Evolutionary conservation across 352 stramenopile genomes (phyloP).

Genomic region (Blastocystis sp.): DNA sequence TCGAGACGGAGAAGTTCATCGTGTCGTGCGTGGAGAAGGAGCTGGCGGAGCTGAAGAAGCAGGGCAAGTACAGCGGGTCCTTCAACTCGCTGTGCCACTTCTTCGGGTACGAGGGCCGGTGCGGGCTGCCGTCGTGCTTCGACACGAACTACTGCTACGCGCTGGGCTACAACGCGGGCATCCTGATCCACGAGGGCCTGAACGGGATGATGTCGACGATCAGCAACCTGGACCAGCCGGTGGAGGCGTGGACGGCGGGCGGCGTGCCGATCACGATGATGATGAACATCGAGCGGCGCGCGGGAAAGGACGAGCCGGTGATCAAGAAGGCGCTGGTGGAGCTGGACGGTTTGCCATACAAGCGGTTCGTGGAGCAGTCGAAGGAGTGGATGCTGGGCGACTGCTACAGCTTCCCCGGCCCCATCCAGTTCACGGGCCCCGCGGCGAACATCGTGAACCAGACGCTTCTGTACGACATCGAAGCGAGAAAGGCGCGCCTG

Average conservation of each 20-base stretch:
- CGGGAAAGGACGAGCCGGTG: slow-evolving; percentile 35
- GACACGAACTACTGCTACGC: slow-evolving; percentile 74
- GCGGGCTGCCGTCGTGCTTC: slow-evolving; percentile 73
- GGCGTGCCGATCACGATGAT: slow-evolving; percentile 69
- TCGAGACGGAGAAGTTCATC: slow-evolving; percentile 74
- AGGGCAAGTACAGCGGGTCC: slow-evolving; percentile 73
- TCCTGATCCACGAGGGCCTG: slow-evolving; percentile 71
- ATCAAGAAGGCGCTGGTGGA: slow-evolving; percentile 56
- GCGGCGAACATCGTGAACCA: slow-evolving; percentile 68
- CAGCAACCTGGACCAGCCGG: slow-evolving; percentile 70
- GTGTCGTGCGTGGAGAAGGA: slow-evolving; percentile 73
- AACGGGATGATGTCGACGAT: slow-evolving; percentile 73
- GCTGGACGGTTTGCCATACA: slow-evolving; percentile 66
- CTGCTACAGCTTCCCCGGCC: slow-evolving; percentile 70
- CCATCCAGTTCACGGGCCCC: slow-evolving; percentile 74
- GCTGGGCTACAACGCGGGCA: slow-evolving; percentile 72
- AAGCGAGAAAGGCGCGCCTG: slow-evolving; percentile 1
- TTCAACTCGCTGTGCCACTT: slow-evolving; percentile 69
- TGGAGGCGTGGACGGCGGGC: slow-evolving; percentile 60
- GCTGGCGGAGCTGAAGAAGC: slow-evolving; percentile 70
- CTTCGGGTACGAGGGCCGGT: slow-evolving; percentile 71
- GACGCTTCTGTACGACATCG: slow-evolving; percentile 44
- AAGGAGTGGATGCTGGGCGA: slow-evolving; percentile 63
- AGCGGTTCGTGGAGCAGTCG: slow-evolving; percentile 23
- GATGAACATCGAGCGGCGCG: slow-evolving; percentile 64